Evolutionary conservation across 2,329 filamentous ascomycete species (phyloP).

Genomic region (Graphilbum sp.): DNA sequence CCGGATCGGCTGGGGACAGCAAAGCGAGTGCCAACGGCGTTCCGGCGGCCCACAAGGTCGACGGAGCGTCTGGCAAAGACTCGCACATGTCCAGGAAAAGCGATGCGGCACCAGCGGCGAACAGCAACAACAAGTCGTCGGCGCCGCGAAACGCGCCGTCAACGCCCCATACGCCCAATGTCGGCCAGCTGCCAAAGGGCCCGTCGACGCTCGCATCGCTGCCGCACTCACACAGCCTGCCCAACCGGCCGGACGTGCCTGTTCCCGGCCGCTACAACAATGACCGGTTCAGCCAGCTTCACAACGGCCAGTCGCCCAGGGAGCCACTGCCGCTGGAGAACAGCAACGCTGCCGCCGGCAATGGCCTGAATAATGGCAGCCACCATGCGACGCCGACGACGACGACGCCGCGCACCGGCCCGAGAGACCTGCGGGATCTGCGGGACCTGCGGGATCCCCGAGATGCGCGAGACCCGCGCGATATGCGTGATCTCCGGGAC

Average conservation of each 20-base stretch:
- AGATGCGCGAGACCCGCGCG: slow-evolving; percentile 16
- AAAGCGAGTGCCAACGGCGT: neutral
- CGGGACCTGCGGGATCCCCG: slow-evolving; percentile 23
- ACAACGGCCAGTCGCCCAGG: slow-evolving; percentile 5
- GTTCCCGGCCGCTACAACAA: slow-evolving; percentile 8
- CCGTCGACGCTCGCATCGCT: slow-evolving; percentile 18
- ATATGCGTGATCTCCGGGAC: slow-evolving; percentile 20
- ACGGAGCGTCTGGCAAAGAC: slow-evolving; percentile 1
- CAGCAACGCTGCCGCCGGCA: neutral
- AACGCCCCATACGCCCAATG: slow-evolving; percentile 11
- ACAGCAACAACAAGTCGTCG: slow-evolving; percentile 11
- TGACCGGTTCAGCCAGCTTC: slow-evolving; percentile 13
- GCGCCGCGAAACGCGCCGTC: slow-evolving; percentile 11
- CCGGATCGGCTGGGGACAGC: slow-evolving; percentile 3
- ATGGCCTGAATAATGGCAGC: neutral
- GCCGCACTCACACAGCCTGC: slow-evolving; percentile 13
- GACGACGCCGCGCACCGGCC: slow-evolving; percentile 6
- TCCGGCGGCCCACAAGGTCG: slow-evolving; percentile 8
- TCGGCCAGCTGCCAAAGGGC: slow-evolving; percentile 9
- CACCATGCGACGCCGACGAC: neutral
- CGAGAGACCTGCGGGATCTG: slow-evolving; percentile 14
- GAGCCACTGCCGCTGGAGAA: neutral
- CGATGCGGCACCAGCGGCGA: slow-evolving; percentile 1
- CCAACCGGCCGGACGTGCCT: slow-evolving; percentile 14
- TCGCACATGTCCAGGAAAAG: too few relatives aligned